phyloP scores from a whole-genome alignment of 164 flowering plant species.

The Liriodendron chinense region DNA sequence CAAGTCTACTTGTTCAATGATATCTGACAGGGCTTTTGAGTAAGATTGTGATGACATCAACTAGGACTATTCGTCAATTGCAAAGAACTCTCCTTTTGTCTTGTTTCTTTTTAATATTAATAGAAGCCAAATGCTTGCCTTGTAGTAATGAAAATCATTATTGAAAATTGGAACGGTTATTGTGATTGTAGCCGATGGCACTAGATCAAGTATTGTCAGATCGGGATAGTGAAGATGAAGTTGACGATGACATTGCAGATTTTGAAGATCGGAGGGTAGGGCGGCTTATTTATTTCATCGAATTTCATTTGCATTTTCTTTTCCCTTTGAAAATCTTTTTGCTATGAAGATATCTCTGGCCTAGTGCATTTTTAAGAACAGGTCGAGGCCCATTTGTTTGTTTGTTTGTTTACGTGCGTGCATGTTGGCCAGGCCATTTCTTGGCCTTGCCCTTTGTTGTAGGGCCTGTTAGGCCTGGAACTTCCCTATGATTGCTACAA shows the following conservation, averaged over 20 bases:
- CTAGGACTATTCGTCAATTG: too few relatives aligned
- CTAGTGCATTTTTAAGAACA: not conserved
- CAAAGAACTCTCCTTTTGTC: too few relatives aligned
- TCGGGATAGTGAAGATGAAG: constrained; percentile 95
- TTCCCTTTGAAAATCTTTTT: not conserved
- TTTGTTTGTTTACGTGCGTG: too few relatives aligned
- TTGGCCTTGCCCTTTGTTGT: not conserved
- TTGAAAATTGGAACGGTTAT: constrained; percentile 4
- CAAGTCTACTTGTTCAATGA: too few relatives aligned
- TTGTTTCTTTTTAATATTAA: not conserved
- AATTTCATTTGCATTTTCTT: not conserved
- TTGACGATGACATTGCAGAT: constrained; percentile 96
- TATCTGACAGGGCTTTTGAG: too few relatives aligned
- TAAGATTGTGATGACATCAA: too few relatives aligned
- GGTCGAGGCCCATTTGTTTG: not conserved
- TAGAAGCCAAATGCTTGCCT: not conserved
- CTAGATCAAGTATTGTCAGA: constrained; percentile 90
- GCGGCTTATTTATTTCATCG: not conserved
- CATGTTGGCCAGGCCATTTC: not conserved
- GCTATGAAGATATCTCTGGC: constrained; percentile 26
- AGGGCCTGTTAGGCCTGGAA: not conserved
- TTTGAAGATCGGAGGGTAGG: constrained; percentile 95
- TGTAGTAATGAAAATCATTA: too few relatives aligned
- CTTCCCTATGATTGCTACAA: too few relatives aligned
- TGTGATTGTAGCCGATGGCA: constrained; percentile 81